Evolutionary conservation across 148 eudicot species (phyloP), one percentile per base, ranked within the genome.

Genomic region (Cornus controversa): DNA sequence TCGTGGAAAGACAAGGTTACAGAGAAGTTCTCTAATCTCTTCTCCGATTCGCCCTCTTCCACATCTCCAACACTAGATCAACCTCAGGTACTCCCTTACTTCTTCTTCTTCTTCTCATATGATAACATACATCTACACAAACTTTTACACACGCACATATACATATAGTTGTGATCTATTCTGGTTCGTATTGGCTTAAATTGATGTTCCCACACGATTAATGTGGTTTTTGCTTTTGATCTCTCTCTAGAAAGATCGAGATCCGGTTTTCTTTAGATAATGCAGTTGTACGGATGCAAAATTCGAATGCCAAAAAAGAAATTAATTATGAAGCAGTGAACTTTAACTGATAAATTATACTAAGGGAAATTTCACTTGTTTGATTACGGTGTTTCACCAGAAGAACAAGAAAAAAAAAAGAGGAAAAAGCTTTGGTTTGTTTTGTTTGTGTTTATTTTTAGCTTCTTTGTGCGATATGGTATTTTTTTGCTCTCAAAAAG

Each of bases 1-100:
- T 80, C 92, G 14, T 83, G 82, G 75, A 91, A 87, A 66, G 88
- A 89, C 74, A 91, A 83, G 75, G 83, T 89, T 15, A 66, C 90
- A 0, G 87, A 82, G 72, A 89, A 89, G 79, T 79, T 91, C 57
- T 86, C 94, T 63, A 79, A 84, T 69, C 72, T 91, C 70, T 82
- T 87, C 75, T 81, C 85, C 50, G 86, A 81, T 66, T 87, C 90
- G 24, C 78, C 90, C 0, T 62, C 92, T 80, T 65, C 89, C 28
- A 50, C 80, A 16, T 71, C 83, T 64, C 74, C 75, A n/a, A 54
- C 83, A 4, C 84, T 28, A 23, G 79, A 85, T 50, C 84, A 80
- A 24, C 71, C 91, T 80, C 82, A 86, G 93, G 96, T 87, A 66
- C 71, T 57, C 81, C 71, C 50, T 54, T 23, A 40, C 45, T 40